A percentile compares a stretch with the other conserved stretches of the same genome.
These are phyloP conservation scores for Penicillium sp. DNA, from an alignment of 2,329 filamentous ascomycete genomes.

Conservation along the genomic window DNA sequence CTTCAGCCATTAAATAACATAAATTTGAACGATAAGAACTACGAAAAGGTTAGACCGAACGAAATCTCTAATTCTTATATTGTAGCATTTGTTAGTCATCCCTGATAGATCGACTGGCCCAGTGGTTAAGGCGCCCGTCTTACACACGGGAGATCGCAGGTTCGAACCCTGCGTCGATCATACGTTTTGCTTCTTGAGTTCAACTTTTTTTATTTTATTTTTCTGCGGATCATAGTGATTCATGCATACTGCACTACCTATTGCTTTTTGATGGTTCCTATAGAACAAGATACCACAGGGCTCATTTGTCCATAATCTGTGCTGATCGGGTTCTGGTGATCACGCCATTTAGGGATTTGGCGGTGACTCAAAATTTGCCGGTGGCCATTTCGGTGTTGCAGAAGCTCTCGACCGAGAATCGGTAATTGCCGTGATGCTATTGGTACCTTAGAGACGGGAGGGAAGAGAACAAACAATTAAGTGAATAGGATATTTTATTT, in stretches of 20 bases:
- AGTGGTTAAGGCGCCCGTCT: conserved; percentile 29
- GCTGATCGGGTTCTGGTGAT: conserved; percentile 3
- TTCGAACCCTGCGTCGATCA: conserved; percentile 31
- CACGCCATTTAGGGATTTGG: conserved; percentile 8
- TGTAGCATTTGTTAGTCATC: conserved; percentile 11
- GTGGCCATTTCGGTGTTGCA: neutral
- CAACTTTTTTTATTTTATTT: conserved; percentile 15
- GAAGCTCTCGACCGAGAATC: conserved; percentile 15
- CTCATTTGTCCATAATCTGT: too few species aligned
- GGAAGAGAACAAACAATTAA: neutral
- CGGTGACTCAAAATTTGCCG: neutral
- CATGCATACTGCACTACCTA: too few species aligned
- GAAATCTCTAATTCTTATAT: too few species aligned
- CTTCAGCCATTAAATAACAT: too few species aligned
- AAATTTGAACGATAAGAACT: neutral
- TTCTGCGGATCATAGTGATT: too few species aligned
- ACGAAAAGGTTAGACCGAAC: too few species aligned
- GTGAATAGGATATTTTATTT: neutral
- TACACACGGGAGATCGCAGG: conserved; percentile 31
- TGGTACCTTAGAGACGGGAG: conserved; percentile 16
- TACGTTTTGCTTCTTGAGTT: neutral
- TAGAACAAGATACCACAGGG: neutral
- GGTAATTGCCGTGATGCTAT: conserved; percentile 22
- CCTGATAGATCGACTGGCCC: conserved; percentile 24
- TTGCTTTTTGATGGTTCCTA: too few species aligned